Evolutionary conservation across 768 basidiomycete genomes (phyloP).

Genomic region (Rhodotorula kratochvilovae): DNA sequence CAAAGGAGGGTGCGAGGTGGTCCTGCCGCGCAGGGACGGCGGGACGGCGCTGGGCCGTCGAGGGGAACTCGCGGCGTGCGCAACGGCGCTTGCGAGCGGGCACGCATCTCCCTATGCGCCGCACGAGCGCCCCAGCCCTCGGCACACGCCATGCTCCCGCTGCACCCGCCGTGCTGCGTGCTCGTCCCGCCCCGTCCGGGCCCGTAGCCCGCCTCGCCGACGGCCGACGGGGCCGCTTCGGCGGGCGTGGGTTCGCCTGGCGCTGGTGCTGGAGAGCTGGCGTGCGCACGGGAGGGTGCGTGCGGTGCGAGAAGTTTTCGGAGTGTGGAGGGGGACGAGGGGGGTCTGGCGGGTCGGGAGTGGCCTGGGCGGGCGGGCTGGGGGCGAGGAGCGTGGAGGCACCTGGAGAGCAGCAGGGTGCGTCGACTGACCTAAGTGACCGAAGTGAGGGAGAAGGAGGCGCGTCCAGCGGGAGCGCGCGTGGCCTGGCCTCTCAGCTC

Average conservation of each 20-base stretch:
- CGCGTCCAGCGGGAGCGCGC: neutral
- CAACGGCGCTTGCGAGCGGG: too few relatives aligned
- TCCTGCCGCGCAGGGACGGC: neutral
- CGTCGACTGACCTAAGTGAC: constrained; percentile 7
- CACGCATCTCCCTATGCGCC: too few relatives aligned
- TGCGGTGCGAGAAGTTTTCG: neutral
- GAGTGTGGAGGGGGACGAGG: neutral
- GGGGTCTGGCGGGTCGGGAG: neutral
- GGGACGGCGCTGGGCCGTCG: too few relatives aligned
- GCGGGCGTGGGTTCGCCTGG: neutral
- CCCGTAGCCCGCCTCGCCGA: too few relatives aligned
- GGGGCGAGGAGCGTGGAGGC: neutral
- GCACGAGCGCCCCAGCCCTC: too few relatives aligned
- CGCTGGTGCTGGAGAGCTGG: neutral
- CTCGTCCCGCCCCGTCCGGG: too few relatives aligned
- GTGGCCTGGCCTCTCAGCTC: neutral
- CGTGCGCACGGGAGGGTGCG: neutral
- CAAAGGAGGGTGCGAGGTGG: neutral
- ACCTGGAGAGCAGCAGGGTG: neutral
- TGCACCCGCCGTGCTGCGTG: too few relatives aligned
- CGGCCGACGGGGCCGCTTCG: too few relatives aligned
- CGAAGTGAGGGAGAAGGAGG: constrained; percentile 13
- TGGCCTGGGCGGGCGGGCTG: neutral
- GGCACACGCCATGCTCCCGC: too few relatives aligned
- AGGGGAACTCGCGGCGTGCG: too few relatives aligned